Evolutionary conservation across 495 filamentous ascomycete genomes (phyloP).

Genomic region (Tetracladium setigerum): DNA sequence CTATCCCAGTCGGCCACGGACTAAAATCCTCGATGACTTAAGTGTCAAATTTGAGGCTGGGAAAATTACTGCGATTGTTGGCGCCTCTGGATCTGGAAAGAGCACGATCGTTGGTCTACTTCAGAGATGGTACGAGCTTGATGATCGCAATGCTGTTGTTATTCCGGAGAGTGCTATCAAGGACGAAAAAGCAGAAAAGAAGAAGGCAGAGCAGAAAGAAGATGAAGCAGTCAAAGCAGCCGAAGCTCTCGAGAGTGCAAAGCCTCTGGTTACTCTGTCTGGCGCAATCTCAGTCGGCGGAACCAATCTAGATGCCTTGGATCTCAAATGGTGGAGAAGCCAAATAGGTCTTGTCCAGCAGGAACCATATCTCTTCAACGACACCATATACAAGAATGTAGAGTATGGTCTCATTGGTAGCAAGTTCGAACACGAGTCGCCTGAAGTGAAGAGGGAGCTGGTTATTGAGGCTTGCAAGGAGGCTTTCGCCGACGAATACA

Average conservation of each 20-base stretch:
- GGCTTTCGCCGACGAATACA: slow-evolving; percentile 55
- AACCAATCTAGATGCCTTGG: slow-evolving; percentile 41
- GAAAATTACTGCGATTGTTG: slow-evolving; percentile 82
- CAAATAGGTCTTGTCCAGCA: slow-evolving; percentile 64
- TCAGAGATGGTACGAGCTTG: slow-evolving; percentile 84
- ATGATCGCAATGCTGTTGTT: slow-evolving; percentile 13
- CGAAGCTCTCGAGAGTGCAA: background rate
- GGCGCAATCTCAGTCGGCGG: slow-evolving; percentile 44
- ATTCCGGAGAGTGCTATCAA: slow-evolving; percentile 21
- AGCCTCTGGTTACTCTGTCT: slow-evolving; percentile 7
- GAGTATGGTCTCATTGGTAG: slow-evolving; percentile 58
- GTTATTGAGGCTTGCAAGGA: slow-evolving; percentile 54
- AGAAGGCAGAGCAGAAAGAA: slow-evolving; percentile 4
- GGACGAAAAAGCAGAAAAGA: slow-evolving; percentile 11
- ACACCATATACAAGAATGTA: slow-evolving; percentile 60
- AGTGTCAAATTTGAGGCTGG: slow-evolving; percentile 58
- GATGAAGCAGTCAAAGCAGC: slow-evolving; percentile 7
- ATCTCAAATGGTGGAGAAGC: slow-evolving; percentile 55
- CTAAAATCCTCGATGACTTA: slow-evolving; percentile 49
- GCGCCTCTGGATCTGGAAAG: slow-evolving; percentile 81
- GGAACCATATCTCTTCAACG: slow-evolving; percentile 65
- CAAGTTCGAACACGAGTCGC: slow-evolving; percentile 43
- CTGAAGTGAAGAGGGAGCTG: slow-evolving; percentile 41
- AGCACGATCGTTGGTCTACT: slow-evolving; percentile 86
- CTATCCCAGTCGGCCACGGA: slow-evolving; percentile 62